A percentile compares a stretch with the other conserved stretches of the same genome.
Conservation (phyloP, 2,329 filamentous ascomycete genomes). For the Tolypocladium paradoxum region DNA sequence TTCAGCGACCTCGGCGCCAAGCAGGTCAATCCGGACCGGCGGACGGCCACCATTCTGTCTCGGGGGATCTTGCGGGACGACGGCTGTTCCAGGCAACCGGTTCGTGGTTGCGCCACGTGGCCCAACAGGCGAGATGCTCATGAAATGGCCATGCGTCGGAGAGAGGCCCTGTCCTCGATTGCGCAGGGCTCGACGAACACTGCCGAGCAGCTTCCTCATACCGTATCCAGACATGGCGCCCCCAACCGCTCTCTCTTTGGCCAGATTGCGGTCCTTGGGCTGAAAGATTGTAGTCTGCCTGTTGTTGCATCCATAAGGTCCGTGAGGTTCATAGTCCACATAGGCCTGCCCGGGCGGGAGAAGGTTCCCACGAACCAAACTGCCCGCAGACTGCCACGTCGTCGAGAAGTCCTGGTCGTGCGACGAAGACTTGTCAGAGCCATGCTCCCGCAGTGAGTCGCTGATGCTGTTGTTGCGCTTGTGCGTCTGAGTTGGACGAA, state of each 20-base stretch:
- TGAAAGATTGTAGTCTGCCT: slow-evolving; percentile 45
- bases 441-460: slow-evolving; percentile 68
- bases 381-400: slow-evolving; percentile 62
- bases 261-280: slow-evolving; percentile 23
- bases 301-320: slow-evolving; percentile 31
- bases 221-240: slow-evolving; percentile 59
- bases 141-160: slow-evolving; percentile 34
- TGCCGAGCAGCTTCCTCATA: slow-evolving; percentile 78
- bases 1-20: slow-evolving; percentile 68
- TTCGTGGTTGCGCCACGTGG: slow-evolving; percentile 45
- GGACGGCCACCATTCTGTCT: slow-evolving; percentile 33
- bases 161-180: slow-evolving; percentile 37
- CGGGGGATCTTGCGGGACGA: slow-evolving; percentile 45
- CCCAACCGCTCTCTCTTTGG: slow-evolving; percentile 37
- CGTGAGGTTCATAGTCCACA: slow-evolving; percentile 54
- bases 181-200: slow-evolving; percentile 72
- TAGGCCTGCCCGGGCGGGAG: slow-evolving; percentile 75
- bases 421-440: slow-evolving; percentile 35
- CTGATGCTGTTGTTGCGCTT: slow-evolving; percentile 82
- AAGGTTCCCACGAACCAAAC: slow-evolving; percentile 76
- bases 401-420: slow-evolving; percentile 49
- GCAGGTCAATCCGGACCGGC: slow-evolving; percentile 64
- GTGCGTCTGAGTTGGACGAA: slow-evolving; percentile 50
- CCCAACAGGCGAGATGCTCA: slow-evolving; percentile 36
- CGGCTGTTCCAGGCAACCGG: slow-evolving; percentile 46